Evolutionary conservation across 495 filamentous ascomycete species (phyloP).

Genomic region (Penicillium lividum): DNA sequence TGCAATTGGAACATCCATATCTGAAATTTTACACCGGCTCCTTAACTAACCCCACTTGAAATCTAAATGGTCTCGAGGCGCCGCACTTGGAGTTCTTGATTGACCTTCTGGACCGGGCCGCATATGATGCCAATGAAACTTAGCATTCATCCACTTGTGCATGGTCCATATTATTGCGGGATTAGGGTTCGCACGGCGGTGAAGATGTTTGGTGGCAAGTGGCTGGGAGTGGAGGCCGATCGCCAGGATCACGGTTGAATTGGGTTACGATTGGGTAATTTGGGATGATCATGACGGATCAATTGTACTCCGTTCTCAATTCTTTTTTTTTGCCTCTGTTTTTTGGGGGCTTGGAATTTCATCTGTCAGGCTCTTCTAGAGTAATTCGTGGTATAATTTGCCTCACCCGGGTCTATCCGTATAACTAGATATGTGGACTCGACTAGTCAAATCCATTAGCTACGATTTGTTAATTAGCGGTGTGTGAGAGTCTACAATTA

Average conservation of each 20-base stretch:
- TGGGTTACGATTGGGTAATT: conserved; percentile 7
- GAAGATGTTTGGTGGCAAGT: not conserved
- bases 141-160: not conserved
- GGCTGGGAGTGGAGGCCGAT: conserved; percentile 10
- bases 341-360: not conserved
- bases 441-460: not conserved
- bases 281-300: conserved; percentile 17
- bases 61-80: not conserved
- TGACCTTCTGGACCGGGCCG: not conserved
- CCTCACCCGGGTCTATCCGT: too few relatives aligned
- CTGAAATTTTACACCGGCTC: not conserved
- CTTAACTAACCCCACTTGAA: not conserved
- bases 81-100: not conserved
- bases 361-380: too few relatives aligned
- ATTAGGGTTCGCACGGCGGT: not conserved
- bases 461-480: conserved; percentile 7
- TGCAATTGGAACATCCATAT: not conserved
- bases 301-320: not conserved
- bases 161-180: not conserved
- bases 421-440: too few relatives aligned
- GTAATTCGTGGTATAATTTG: too few relatives aligned
- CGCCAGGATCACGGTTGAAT: conserved; percentile 16
- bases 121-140: not conserved
- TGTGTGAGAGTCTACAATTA: not conserved
- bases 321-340: not conserved